Percentiles rank a stretch among this genome's conserved stretches.
phyloP scores from a whole-genome alignment of 768 basidiomycete species.

The Holtermanniella nyarrowii region DNA sequence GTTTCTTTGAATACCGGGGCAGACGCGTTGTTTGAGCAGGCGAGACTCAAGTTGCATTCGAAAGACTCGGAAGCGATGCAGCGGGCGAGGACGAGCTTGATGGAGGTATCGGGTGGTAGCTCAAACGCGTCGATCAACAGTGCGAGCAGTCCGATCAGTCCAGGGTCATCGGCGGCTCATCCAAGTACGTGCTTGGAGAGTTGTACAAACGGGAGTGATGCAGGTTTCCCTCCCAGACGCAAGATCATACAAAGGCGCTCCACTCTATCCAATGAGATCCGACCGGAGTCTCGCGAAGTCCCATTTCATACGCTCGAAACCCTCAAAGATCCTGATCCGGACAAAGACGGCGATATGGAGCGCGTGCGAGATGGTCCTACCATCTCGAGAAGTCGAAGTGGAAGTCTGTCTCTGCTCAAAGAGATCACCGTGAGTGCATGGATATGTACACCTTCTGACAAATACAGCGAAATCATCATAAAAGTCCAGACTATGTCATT shows the following conservation, averaged over 20 bases:
- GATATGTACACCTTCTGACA: too few relatives aligned
- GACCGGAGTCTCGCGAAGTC: neutral
- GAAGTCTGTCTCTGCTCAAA: neutral
- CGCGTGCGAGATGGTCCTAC: constrained; percentile 3
- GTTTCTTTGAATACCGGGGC: neutral
- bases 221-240: neutral
- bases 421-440: neutral
- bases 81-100: constrained; percentile 18
- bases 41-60: constrained; percentile 16
- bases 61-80: constrained; percentile 31
- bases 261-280: constrained; percentile 11
- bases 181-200: constrained; percentile 4
- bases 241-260: constrained; percentile 13
- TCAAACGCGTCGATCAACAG: constrained; percentile 4
- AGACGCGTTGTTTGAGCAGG: constrained; percentile 10
- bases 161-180: constrained; percentile 11
- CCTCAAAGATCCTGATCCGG: neutral
- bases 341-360: neutral
- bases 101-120: constrained; percentile 9
- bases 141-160: neutral
- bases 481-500: constrained; percentile 41
- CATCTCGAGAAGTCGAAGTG: neutral
- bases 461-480: neutral
- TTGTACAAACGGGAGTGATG: neutral
- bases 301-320: too few relatives aligned